Base-by-base conservation (phyloP, 495 filamentous ascomycete genomes). In the Cercophora scortea region DNA sequence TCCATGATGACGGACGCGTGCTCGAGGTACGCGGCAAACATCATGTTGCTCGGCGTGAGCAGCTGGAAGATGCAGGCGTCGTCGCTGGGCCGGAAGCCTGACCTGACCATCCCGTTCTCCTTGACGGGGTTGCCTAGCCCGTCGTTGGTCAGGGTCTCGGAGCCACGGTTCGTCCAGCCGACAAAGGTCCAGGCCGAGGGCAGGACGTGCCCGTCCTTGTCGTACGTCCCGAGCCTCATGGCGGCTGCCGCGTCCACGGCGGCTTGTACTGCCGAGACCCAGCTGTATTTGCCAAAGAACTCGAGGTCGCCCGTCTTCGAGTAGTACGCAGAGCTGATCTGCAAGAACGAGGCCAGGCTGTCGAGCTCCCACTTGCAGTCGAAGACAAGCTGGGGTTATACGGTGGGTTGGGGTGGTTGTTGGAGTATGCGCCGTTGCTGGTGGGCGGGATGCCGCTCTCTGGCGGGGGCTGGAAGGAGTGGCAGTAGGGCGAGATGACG, bases 291-390 rank as follows among this genome's bases (percentile, higher is more conserved):
- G 9, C 68, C 71, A 51, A 86, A 85, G 64, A 84, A 84, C 8
- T 63, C 66, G 8, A 73, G 55, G 52, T 85, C 81, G 1, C 69
- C 60, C 0, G 82, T 85, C 3, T 67, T 63, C 25, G 66, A 66
- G 61, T 79, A 81, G 66, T 85, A 85, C 34, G 79, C 75, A 12
- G 73, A 60, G 18, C 77, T 82, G 50, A 85, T 70, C 62, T 85
- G 74, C 41, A 84, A 61, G 62, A 84, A 84, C 0, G 77, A 79
- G 4, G 79, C 82, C 11, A 85, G 68, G 32, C 77, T 80, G 62
- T 83, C 80, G 32, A 84, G 75, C 59, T 84, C 80, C 65, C 80
- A 83, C 60, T 83, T 84, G 71, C 81, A 84, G 54, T 83, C 81
- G 59, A 80, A 84, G 8, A 83, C 78, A 10, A 71, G 55, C 6